Evolutionary conservation across 495 filamentous ascomycete genomes (phyloP).

Genomic region (Podospora pseudopauciseta): DNA sequence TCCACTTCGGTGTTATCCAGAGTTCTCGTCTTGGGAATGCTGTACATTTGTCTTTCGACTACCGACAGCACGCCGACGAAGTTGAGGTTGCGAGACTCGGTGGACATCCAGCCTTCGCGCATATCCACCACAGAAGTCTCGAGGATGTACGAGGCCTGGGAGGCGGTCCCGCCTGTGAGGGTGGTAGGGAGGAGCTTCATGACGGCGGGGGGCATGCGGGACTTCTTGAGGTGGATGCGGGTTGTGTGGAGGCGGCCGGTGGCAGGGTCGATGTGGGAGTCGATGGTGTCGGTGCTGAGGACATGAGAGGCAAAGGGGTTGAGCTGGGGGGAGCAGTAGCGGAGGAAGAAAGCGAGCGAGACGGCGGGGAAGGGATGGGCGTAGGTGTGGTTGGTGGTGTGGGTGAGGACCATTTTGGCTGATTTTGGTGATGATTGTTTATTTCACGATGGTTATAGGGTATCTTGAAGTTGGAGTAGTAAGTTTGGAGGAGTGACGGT

Average conservation of each 20-base stretch:
- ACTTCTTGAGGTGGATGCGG: conserved; percentile 90
- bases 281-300: conserved; percentile 92
- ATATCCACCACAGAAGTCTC: conserved; percentile 89
- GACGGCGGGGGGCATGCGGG: conserved; percentile 78
- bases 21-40: conserved; percentile 41
- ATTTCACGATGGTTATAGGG: neutral
- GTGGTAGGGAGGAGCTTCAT: conserved; percentile 74
- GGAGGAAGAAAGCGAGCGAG: conserved; percentile 96
- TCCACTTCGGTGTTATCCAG: conserved; percentile 71
- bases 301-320: conserved; percentile 97
- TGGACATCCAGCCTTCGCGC: conserved; percentile 82
- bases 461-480: neutral
- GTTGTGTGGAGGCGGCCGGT: conserved; percentile 83
- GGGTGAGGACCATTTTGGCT: conserved; percentile 46
- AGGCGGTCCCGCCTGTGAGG: conserved; percentile 64
- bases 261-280: conserved; percentile 71
- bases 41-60: conserved; percentile 79
- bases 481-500: neutral
- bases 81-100: conserved; percentile 79
- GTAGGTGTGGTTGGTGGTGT: conserved; percentile 84
- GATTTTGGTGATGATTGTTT: conserved; percentile 24
- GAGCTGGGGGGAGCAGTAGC: conserved; percentile 68
- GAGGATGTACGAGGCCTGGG: conserved; percentile 81
- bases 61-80: conserved; percentile 91
- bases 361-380: conserved; percentile 86